These are phyloP conservation scores for Miamiensis avidus DNA, from an alignment of 169 alveolate genomes.

Conservation along the genomic window DNA sequence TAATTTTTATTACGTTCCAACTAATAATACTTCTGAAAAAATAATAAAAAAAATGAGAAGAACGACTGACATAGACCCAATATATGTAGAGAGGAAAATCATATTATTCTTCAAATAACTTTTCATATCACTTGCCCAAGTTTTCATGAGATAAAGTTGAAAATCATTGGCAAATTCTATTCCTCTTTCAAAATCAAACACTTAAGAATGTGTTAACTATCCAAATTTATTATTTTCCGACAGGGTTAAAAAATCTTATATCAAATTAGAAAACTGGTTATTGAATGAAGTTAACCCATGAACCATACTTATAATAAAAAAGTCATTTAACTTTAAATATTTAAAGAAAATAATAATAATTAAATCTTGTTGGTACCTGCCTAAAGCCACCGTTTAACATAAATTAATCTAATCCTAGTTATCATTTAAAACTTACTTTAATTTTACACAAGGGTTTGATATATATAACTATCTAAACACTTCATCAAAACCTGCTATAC, in stretches of 20 bases:
- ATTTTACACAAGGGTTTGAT: background rate
- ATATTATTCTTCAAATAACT: background rate
- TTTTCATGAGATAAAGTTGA: background rate
- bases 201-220: background rate
- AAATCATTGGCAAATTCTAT: constrained; percentile 7
- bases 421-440: background rate
- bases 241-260: background rate
- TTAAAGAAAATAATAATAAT: too few relatives aligned
- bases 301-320: too few relatives aligned
- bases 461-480: background rate
- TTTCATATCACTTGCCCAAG: constrained; percentile 8
- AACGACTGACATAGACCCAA: background rate
- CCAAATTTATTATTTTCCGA: background rate
- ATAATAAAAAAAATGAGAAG: background rate
- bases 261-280: background rate
- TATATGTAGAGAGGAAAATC: background rate
- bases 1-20: constrained; percentile 7
- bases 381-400: constrained; percentile 4
- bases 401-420: background rate
- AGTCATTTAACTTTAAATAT: too few relatives aligned
- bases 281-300: constrained; percentile 13
- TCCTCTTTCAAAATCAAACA: constrained; percentile 25
- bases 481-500: constrained; percentile 3
- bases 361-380: too few relatives aligned
- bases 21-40: background rate